Conservation (phyloP, 2,329 filamentous ascomycete genomes). For the Stemphylium vesicarium region DNA sequence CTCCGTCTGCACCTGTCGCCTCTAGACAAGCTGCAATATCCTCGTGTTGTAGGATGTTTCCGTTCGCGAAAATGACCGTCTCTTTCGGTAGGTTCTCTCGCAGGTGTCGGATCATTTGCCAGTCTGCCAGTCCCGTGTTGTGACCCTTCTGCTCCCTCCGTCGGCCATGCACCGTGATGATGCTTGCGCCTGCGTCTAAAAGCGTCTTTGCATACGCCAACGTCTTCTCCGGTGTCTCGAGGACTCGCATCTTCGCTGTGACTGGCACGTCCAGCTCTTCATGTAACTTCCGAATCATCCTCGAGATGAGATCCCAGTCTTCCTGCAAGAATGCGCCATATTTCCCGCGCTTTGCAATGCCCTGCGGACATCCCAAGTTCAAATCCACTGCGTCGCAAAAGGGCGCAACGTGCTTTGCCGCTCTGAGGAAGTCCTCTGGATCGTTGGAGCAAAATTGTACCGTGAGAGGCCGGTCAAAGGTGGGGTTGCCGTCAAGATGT, state of each 20-base stretch:
- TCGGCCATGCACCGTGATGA: conserved; percentile 90
- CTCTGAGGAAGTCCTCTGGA: conserved; percentile 76
- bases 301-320: conserved; percentile 81
- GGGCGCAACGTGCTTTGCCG: conserved; percentile 78
- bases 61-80: conserved; percentile 95
- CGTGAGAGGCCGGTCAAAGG: conserved; percentile 84
- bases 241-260: conserved; percentile 91
- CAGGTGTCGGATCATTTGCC: conserved; percentile 81
- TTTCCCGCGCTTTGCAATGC: conserved; percentile 86
- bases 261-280: conserved; percentile 79
- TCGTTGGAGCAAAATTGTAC: conserved; percentile 97
- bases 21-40: conserved; percentile 80
- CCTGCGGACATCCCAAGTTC: conserved; percentile 95
- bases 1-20: conserved; percentile 84
- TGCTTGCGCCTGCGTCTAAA: conserved; percentile 84
- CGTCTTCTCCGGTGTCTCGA: conserved; percentile 86
- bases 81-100: conserved; percentile 82
- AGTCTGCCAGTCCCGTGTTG: conserved; percentile 90
- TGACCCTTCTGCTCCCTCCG: conserved; percentile 94
- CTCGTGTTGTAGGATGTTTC: conserved; percentile 82
- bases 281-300: conserved; percentile 84
- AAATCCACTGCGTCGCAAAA: conserved; percentile 95
- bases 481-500: conserved; percentile 82
- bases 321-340: conserved; percentile 97
- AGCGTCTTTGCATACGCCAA: conserved; percentile 89